Evolutionary conservation across 2,329 filamentous ascomycete genomes (phyloP).

Genomic region (Epichloe gansuensis): DNA sequence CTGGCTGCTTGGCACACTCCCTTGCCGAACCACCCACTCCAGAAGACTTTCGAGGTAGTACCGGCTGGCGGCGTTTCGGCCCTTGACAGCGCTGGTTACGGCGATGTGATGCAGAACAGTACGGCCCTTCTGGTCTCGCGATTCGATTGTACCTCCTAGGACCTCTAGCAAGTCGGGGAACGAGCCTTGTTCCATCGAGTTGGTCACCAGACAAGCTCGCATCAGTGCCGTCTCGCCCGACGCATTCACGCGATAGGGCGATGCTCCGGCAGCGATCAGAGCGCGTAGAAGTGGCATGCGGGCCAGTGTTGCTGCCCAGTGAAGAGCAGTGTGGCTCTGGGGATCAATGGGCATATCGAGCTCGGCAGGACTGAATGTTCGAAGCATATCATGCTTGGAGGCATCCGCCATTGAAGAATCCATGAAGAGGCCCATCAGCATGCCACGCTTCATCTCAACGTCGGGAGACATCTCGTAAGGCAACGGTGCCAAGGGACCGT

Average conservation of each 20-base stretch:
- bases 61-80: constrained; percentile 78
- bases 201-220: constrained; percentile 84
- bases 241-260: constrained; percentile 75
- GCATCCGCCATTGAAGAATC: constrained; percentile 59
- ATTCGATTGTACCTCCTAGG: constrained; percentile 78
- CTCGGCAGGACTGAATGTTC: constrained; percentile 63
- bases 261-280: constrained; percentile 74
- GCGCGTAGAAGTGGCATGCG: constrained; percentile 72
- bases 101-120: constrained; percentile 96
- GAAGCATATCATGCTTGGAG: constrained; percentile 64
- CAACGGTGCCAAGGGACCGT: constrained; percentile 52
- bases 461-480: constrained; percentile 48
- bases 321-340: constrained; percentile 78
- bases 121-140: constrained; percentile 76
- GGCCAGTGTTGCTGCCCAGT: constrained; percentile 91
- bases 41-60: constrained; percentile 93
- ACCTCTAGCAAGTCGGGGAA: constrained; percentile 87
- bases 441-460: constrained; percentile 66
- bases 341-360: constrained; percentile 87
- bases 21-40: constrained; percentile 86
- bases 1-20: constrained; percentile 48
- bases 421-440: constrained; percentile 74
- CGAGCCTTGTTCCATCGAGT: constrained; percentile 81
- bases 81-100: constrained; percentile 89
- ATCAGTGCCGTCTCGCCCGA: constrained; percentile 88